phyloP scores from a whole-genome alignment of 345 rosid genomes.

The Balakata baccata region DNA sequence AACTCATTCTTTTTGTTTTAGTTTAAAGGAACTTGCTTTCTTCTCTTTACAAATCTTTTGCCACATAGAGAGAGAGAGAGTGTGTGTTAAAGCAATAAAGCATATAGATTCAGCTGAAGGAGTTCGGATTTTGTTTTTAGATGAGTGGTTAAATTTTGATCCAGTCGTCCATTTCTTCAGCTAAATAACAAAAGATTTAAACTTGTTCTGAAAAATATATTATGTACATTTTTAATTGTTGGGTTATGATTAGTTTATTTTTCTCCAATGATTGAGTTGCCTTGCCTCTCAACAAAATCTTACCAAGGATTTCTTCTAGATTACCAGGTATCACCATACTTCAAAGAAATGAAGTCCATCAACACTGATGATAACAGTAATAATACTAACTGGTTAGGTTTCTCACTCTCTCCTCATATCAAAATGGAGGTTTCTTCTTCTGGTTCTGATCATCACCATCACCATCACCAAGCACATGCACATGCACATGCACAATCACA shows the following conservation, averaged over 20 bases:
- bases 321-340: conserved; percentile 4
- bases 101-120: conserved; percentile 43
- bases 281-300: conserved; percentile 28
- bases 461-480: too few relatives aligned
- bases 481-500: too few relatives aligned
- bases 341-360: conserved; percentile 54
- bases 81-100: conserved; percentile 9
- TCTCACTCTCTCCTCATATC: conserved; percentile 74
- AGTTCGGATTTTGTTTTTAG: conserved; percentile 29
- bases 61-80: conserved; percentile 13
- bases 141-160: conserved; percentile 38
- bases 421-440: conserved; percentile 54
- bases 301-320: conserved; percentile 26
- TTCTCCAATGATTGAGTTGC: conserved; percentile 66
- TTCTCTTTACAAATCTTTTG: conserved; percentile 43
- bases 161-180: conserved; percentile 33
- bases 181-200: conserved; percentile 18
- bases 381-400: conserved; percentile 60
- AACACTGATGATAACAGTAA: conserved; percentile 44
- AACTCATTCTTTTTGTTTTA: conserved; percentile 67
- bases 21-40: conserved; percentile 61
- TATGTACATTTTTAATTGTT: background rate
- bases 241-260: conserved; percentile 36
- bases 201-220: too few relatives aligned
- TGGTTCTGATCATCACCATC: too few relatives aligned